These are phyloP conservation scores for Chytridiales sp. DNA, from an alignment of 371 early-diverging fungal genomes.

Conservation along the genomic window DNA sequence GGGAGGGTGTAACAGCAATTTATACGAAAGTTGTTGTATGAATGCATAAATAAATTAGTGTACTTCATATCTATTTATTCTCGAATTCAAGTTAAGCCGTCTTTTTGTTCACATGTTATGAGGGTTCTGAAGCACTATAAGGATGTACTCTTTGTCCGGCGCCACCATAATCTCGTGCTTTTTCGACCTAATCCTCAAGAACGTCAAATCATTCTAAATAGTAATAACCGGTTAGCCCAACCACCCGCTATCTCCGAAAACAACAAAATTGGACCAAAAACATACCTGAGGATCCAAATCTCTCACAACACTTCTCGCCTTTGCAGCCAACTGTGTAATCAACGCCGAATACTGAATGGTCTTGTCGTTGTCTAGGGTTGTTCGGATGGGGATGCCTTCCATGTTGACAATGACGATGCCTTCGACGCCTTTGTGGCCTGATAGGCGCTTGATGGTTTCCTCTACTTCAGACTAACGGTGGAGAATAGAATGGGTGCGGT, in stretches of 20 bases:
- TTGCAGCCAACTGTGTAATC: constrained; percentile 71
- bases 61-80: too few species aligned
- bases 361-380: constrained; percentile 77
- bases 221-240: constrained; percentile 39
- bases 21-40: constrained; percentile 22
- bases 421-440: constrained; percentile 70
- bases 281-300: constrained; percentile 71
- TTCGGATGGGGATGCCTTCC: constrained; percentile 79
- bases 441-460: constrained; percentile 86
- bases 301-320: constrained; percentile 63
- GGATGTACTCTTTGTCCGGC: constrained; percentile 84
- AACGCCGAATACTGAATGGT: constrained; percentile 78
- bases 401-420: constrained; percentile 57
- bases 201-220: constrained; percentile 83
- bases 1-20: constrained; percentile 29
- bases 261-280: background rate
- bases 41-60: too few species aligned
- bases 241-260: constrained; percentile 9
- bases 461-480: constrained; percentile 70
- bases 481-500: too few species aligned
- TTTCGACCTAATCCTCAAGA: constrained; percentile 86
- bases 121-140: constrained; percentile 87
- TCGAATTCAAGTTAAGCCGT: too few species aligned
- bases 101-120: constrained; percentile 36
- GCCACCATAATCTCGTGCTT: constrained; percentile 95